phyloP scores from a whole-genome alignment of 2,329 filamentous ascomycete genomes.

The Alternaria ventricosa region DNA sequence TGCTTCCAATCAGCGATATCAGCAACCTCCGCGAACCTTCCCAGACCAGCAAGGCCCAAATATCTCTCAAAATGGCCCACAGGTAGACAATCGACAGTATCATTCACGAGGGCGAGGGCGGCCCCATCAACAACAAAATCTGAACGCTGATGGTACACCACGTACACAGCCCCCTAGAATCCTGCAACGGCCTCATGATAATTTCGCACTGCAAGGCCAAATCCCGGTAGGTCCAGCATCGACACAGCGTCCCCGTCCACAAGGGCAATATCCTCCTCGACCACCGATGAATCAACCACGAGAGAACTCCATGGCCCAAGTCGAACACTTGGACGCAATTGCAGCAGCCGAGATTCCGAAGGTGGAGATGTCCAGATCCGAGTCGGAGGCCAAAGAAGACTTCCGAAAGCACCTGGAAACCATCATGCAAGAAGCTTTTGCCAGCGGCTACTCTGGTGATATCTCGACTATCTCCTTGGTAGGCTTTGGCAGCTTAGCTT shows the following conservation, averaged over 20 bases:
- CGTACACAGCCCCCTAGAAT: constrained; percentile 19
- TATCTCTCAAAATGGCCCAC: neutral
- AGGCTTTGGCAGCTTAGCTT: constrained; percentile 82
- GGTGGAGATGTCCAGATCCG: constrained; percentile 67
- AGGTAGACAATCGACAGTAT: neutral
- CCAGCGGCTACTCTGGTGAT: constrained; percentile 57
- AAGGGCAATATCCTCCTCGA: constrained; percentile 19
- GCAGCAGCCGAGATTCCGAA: constrained; percentile 59
- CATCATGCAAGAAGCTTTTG: constrained; percentile 67
- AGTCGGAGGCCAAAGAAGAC: constrained; percentile 72
- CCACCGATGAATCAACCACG: constrained; percentile 23
- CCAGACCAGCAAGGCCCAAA: constrained; percentile 7
- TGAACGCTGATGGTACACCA: neutral
- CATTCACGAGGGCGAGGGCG: constrained; percentile 2
- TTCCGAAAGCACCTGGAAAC: constrained; percentile 71
- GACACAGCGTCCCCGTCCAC: constrained; percentile 20
- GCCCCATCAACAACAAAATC: constrained; percentile 2
- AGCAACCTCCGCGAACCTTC: constrained; percentile 6
- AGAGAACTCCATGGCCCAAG: constrained; percentile 44
- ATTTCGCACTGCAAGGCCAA: constrained; percentile 9
- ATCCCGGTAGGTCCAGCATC: neutral
- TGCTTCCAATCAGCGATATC: constrained; percentile 15
- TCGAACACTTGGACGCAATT: constrained; percentile 52
- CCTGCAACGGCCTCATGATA: constrained; percentile 30
- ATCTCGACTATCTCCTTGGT: constrained; percentile 67